Conservation (phyloP, 257 asterid genomes). For the Rubia yunnanensis region DNA sequence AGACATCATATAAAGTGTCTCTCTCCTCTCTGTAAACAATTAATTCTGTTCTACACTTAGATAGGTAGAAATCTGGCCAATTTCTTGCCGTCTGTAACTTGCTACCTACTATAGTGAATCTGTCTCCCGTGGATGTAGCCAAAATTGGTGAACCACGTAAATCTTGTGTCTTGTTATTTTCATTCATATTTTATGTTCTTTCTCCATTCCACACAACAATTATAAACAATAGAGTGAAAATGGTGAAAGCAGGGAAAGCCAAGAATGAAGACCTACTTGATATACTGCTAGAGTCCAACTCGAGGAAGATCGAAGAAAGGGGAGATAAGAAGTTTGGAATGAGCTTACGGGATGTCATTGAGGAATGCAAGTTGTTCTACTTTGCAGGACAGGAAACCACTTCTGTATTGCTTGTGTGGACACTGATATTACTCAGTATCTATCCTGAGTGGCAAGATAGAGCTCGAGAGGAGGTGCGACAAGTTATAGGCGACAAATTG, state of each 20-base stretch:
- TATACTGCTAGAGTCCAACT: slow-evolving; percentile 19
- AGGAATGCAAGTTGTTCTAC: slow-evolving; percentile 25
- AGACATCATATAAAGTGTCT: too few species aligned
- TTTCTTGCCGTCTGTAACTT: too few species aligned
- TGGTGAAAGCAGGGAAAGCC: slow-evolving; percentile 11
- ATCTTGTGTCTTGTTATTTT: too few species aligned
- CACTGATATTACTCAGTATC: slow-evolving; percentile 15
- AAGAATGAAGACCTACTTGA: slow-evolving; percentile 15
- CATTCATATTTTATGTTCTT: too few species aligned
- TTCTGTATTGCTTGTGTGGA: slow-evolving; percentile 18
- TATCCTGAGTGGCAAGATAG: slow-evolving; percentile 18
- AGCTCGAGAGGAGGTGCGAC: slow-evolving; percentile 20
- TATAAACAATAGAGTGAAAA: slow-evolving; percentile 13
- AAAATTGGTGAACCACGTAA: too few species aligned
- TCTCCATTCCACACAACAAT: too few species aligned
- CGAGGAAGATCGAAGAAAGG: neutral
- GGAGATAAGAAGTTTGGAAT: slow-evolving; percentile 14
- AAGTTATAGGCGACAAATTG: slow-evolving; percentile 6
- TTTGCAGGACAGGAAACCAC: slow-evolving; percentile 29
- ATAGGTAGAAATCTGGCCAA: too few species aligned
- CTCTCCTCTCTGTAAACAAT: too few species aligned
- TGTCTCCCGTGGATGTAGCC: too few species aligned
- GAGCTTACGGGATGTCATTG: slow-evolving; percentile 19
- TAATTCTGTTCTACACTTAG: too few species aligned
- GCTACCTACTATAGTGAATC: too few species aligned